Evolutionary conservation across 2,329 filamentous ascomycete genomes (phyloP).

Genomic region (Zopfia rhizophila): DNA sequence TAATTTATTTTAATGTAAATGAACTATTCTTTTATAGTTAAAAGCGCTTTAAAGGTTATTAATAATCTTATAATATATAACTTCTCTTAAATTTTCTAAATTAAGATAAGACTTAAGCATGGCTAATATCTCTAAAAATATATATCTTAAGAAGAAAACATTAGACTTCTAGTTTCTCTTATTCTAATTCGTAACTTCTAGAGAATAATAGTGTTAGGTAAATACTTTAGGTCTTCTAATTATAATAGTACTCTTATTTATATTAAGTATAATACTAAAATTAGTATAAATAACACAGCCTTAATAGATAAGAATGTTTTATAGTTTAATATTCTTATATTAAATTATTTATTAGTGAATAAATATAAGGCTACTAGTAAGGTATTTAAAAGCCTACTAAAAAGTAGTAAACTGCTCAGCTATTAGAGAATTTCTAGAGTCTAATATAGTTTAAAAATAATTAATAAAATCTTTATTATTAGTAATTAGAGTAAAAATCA

Average conservation of each 20-base stretch:
- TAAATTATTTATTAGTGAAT: constrained; percentile 18
- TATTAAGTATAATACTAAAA: constrained; percentile 18
- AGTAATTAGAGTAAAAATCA: constrained; percentile 27
- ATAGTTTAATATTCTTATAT: constrained; percentile 26
- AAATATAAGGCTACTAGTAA: constrained; percentile 16
- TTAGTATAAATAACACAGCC: constrained; percentile 19
- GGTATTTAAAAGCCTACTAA: constrained; percentile 12
- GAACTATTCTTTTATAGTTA: no score
- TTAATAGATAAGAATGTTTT: constrained; percentile 22
- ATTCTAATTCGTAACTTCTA: constrained; percentile 20
- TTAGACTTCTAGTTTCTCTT: constrained; percentile 20
- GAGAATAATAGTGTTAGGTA: constrained; percentile 20
- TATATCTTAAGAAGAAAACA: constrained; percentile 29
- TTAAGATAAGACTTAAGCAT: no score
- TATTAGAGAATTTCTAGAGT: background rate
- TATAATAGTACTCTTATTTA: constrained; percentile 15
- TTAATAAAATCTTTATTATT: constrained; percentile 27
- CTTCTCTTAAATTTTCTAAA: no score
- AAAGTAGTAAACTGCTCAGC: background rate
- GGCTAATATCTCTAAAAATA: constrained; percentile 25
- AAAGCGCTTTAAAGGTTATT: no score
- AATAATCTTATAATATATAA: no score
- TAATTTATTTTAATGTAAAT: no score
- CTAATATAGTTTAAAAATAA: constrained; percentile 19
- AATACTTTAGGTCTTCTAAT: constrained; percentile 10